These are phyloP conservation scores for Solanum hybrid DNA, from an alignment of 305 asterid genomes.

Conservation along the genomic window DNA sequence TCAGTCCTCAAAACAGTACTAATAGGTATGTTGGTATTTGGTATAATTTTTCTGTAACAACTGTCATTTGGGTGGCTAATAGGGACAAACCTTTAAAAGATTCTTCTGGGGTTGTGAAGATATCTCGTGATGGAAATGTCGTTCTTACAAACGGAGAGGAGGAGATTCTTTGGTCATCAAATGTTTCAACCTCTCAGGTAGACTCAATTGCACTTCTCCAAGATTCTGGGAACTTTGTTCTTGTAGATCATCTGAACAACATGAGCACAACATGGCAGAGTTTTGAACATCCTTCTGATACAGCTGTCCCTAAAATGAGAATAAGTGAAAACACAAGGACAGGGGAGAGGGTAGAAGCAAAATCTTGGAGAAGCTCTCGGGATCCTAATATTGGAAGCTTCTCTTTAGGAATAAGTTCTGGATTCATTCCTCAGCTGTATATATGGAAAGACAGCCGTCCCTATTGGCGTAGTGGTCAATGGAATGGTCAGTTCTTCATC, in stretches of 20 bases:
- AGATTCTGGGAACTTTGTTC: conserved; percentile 38
- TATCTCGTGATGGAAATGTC: conserved; percentile 1
- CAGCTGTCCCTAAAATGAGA: not conserved
- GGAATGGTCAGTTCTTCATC: conserved; percentile 28
- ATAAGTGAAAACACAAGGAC: not conserved
- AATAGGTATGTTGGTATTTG: conserved; percentile 13
- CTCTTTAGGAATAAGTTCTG: not conserved
- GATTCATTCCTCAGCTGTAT: conserved; percentile 14
- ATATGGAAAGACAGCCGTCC: conserved; percentile 25
- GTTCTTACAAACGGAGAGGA: not conserved
- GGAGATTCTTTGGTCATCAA: conserved; percentile 6
- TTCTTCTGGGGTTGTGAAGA: conserved; percentile 2
- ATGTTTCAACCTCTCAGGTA: not conserved
- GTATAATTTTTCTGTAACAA: not conserved
- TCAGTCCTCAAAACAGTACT: conserved; percentile 2
- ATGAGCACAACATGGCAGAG: conserved; percentile 28
- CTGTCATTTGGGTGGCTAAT: conserved; percentile 18
- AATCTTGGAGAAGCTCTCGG: not conserved
- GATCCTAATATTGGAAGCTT: not conserved
- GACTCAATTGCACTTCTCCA: not conserved
- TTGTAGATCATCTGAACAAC: conserved; percentile 11
- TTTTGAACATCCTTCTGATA: conserved; percentile 12
- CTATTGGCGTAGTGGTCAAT: conserved; percentile 40
- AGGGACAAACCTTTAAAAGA: conserved; percentile 17
- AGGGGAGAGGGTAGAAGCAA: not conserved